Evolutionary conservation across 108 stramenopile species (phyloP), one percentile per base, ranked within the genome.

Genomic region (Chaetoceros muelleri): DNA sequence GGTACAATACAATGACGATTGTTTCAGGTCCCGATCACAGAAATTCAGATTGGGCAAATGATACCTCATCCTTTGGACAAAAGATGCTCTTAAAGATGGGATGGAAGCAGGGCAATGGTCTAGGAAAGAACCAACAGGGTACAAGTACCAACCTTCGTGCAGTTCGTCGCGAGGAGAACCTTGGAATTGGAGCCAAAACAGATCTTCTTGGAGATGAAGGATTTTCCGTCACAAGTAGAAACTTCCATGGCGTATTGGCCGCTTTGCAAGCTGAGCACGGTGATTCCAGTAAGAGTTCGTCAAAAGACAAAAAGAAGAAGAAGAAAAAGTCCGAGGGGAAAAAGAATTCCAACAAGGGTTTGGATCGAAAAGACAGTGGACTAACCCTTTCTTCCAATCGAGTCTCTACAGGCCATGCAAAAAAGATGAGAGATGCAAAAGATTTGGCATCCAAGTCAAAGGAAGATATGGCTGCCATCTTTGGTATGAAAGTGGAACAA

Each of bases 31-130:
- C 67, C 51, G 89, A 91, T 56, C 73, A 66, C 10, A 81, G 85
- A 13, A 91, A 91, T 57, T 58, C 72, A 8, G 62, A 73, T 60
- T 91, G 90, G 90, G 69, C 76, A 30, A 70, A 71, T 58, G 81
- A 84, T 62, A 52, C 57, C 8, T 70, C 71, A 29, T 62, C 73
- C 19, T 76, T 73, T 57, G 95, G 90, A 0, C 53, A 71, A 24
- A 72, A 69, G 53, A 67, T 94, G 71, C 72, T 96, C 29, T 44
- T 69, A 17, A 92, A 93, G 61, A 93, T 96, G 92, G 95, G 95
- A 26, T 96, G 91, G 90, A 84, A 75, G 48, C 86, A 96, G 45
- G 88, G 87, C 2, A 48, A 73, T 48, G 92, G 84, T 24, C 71
- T 95, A n/a, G 95, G 95, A 28, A 48, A 67, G 46, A 51, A 77